Evolutionary conservation across 1,284 basidiomycete genomes (phyloP), one percentile per base, ranked within the genome.

Genomic region (Porodaedalea pini): DNA sequence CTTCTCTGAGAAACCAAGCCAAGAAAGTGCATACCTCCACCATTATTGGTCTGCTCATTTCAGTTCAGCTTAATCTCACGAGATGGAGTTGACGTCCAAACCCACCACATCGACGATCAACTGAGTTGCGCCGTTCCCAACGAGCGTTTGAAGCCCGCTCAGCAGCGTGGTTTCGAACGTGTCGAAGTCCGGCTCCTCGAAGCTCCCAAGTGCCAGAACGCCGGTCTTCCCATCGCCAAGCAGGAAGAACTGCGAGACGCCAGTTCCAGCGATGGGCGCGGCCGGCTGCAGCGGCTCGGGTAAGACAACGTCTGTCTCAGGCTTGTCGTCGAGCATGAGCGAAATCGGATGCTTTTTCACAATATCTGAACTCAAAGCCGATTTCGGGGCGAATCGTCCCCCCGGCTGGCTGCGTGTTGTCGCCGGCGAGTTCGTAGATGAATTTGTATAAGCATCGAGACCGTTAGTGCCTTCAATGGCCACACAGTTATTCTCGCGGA

Each of bases 151-250:
- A 61, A 84, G 65, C 5, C 82, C 83, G 1, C 69, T 69, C 50
- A 85, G 62, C 54, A 85, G 65, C 37, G 76, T 75, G 29, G 68
- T 63, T 60, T 78, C 68, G 58, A 84, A 75, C 2, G 62, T 62
- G 50, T 69, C 66, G 61, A 78, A 80, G 57, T 71, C 69, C 2
- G 61, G 60, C 11, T 78, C 79, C 0, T 76, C 77, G 67, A 85
- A 85, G 65, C 81, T 83, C 15, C 82, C 82, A 13, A 85, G 73
- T 17, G 80, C 78, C 49, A 85, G 70, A 1, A 84, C 79, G 36
- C 81, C 82, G 0, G 81, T 83, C 62, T 73, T 77, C n/a, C 69
- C 70, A 58, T 84, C 81, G 2, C 76, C 68, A 11, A 85, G 67
- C 65, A 82, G 61, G 65, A 77, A 80, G 66, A 84, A 85, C 62